Evolutionary conservation across 805 yeast species (phyloP).

Genomic region (Candida awuae): DNA sequence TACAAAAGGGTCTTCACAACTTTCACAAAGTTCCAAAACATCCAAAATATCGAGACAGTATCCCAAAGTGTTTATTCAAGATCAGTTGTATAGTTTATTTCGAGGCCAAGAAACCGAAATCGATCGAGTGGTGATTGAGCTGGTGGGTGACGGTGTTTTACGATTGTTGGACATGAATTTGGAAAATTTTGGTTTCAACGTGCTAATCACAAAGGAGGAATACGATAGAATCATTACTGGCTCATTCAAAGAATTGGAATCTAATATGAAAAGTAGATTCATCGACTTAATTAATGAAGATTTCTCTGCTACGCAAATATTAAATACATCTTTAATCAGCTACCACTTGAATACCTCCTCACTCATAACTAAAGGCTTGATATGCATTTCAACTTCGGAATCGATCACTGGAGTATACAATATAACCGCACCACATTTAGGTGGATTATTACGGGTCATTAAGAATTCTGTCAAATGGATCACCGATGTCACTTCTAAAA

Average conservation of each 20-base stretch:
- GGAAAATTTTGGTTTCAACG: conserved; percentile 1
- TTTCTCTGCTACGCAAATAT: background rate
- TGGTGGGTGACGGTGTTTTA: background rate
- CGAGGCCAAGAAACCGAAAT: conserved; percentile 3
- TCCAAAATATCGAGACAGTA: conserved; percentile 5
- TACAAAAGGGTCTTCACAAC: background rate
- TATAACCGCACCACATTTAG: conserved; percentile 10
- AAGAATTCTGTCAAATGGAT: conserved; percentile 7
- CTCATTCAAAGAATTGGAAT: background rate
- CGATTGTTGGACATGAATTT: conserved; percentile 4
- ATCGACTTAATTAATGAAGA: background rate
- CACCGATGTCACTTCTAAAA: background rate
- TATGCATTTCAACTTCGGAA: conserved; percentile 4
- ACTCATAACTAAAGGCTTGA: conserved; percentile 3
- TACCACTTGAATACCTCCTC: background rate
- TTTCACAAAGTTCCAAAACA: conserved; percentile 7
- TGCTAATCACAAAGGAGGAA: conserved; percentile 1
- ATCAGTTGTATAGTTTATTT: conserved; percentile 6
- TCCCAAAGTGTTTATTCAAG: conserved; percentile 5
- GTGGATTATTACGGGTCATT: conserved; percentile 7
- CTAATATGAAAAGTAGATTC: background rate
- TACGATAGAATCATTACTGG: background rate
- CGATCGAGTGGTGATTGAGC: conserved; percentile 1
- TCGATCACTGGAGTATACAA: conserved; percentile 3
- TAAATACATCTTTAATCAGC: background rate